These are phyloP conservation scores for Wickerhamiella sergipiensis DNA, from an alignment of 805 yeast genomes.

Conservation along the genomic window DNA sequence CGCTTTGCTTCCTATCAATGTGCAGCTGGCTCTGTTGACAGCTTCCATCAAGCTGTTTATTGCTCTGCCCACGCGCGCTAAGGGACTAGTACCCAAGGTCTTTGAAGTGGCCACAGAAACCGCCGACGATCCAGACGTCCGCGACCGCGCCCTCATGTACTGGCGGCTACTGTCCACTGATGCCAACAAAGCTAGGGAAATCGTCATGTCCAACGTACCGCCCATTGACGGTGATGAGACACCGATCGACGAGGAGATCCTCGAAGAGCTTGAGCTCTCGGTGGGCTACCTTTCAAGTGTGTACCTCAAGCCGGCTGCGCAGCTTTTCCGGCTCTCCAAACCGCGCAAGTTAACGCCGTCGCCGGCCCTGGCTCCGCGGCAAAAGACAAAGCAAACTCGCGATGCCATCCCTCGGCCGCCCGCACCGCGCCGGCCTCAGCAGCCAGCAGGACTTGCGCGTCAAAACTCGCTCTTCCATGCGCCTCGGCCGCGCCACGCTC, in stretches of 20 bases:
- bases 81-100: slow-evolving; percentile 42
- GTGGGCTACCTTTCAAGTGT: slow-evolving; percentile 76
- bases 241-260: slow-evolving; percentile 48
- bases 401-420: background rate
- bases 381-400: background rate
- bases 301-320: slow-evolving; percentile 71
- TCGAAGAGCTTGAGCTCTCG: slow-evolving; percentile 72
- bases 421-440: background rate
- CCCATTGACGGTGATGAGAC: slow-evolving; percentile 53
- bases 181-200: slow-evolving; percentile 31
- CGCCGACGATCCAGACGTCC: slow-evolving; percentile 64
- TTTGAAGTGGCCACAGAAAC: slow-evolving; percentile 63
- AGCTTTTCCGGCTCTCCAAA: slow-evolving; percentile 46
- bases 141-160: slow-evolving; percentile 77
- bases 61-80: slow-evolving; percentile 39
- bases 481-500: background rate
- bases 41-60: slow-evolving; percentile 60
- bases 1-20: slow-evolving; percentile 53
- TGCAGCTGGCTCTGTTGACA: slow-evolving; percentile 60
- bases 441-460: background rate
- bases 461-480: background rate
- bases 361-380: slow-evolving; percentile 17
- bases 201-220: slow-evolving; percentile 53
- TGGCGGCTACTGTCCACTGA: slow-evolving; percentile 60
- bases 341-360: slow-evolving; percentile 12